These are phyloP conservation scores for Annona cherimola DNA, from an alignment of 164 flowering plant species.

Conservation along the genomic window DNA sequence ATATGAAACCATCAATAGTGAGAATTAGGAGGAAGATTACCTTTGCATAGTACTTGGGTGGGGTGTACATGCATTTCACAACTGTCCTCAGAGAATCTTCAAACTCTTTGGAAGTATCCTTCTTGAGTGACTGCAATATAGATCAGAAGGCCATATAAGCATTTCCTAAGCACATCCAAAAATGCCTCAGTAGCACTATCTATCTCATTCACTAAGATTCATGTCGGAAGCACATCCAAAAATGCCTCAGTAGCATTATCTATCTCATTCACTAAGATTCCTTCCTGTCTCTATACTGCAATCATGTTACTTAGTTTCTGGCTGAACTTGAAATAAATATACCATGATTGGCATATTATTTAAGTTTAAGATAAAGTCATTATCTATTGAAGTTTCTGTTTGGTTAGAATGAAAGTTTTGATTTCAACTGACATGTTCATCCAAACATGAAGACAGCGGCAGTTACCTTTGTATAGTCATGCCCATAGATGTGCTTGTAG, in stretches of 20 bases:
- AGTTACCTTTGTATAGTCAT: constrained; percentile 50
- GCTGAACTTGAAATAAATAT: too few species aligned
- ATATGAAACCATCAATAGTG: background rate
- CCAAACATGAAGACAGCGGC: background rate
- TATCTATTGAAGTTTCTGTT: background rate
- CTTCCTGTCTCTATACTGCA: background rate
- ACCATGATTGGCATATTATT: background rate
- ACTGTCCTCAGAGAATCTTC: constrained; percentile 43
- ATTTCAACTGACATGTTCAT: background rate
- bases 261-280: background rate
- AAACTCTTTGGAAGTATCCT: constrained; percentile 38
- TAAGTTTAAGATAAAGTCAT: background rate
- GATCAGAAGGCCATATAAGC: background rate
- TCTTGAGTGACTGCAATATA: constrained; percentile 39
- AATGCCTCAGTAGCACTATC: background rate
- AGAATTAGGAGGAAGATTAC: constrained; percentile 17
- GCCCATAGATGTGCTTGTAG: constrained; percentile 71
- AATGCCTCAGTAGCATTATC: background rate
- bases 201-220: background rate
- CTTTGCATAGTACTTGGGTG: constrained; percentile 62
- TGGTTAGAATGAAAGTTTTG: background rate
- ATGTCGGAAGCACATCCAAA: background rate
- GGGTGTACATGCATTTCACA: constrained; percentile 51
- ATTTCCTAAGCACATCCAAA: background rate
- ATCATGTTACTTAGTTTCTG: too few species aligned